Percentiles rank a stretch among this genome's conserved stretches.
Conservation (phyloP, 176 grass and related monocot species). For the Saccharum spontaneum region DNA sequence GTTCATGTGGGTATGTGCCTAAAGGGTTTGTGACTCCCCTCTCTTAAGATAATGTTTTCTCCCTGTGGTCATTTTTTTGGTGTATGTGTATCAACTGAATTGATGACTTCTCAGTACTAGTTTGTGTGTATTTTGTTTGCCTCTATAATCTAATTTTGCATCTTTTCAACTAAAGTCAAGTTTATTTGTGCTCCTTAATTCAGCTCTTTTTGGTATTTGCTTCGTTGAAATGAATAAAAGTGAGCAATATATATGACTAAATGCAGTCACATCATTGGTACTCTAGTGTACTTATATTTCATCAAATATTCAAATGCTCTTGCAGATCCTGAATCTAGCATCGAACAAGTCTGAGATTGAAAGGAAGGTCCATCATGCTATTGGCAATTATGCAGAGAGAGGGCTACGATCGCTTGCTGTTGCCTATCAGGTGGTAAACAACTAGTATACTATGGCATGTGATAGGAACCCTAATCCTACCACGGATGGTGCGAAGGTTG, state of each 20-base stretch:
- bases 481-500: no score
- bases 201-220: background rate
- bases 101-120: background rate
- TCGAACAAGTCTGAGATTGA: constrained; percentile 57
- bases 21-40: background rate
- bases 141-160: background rate
- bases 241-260: constrained; percentile 13
- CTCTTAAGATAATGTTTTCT: background rate
- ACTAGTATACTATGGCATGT: background rate
- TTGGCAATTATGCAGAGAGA: constrained; percentile 52
- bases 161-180: constrained; percentile 11
- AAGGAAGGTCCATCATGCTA: constrained; percentile 55
- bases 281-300: constrained; percentile 14
- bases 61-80: background rate
- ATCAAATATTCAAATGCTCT: constrained; percentile 8
- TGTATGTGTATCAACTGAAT: background rate
- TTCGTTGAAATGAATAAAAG: background rate
- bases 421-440: constrained; percentile 53
- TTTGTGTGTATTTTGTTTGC: background rate
- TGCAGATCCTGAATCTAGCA: constrained; percentile 61
- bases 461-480: no score
- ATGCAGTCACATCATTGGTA: constrained; percentile 5
- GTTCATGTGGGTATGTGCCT: background rate
- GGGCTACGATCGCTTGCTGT: constrained; percentile 64
- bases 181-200: background rate